Evolutionary conservation across 148 eudicot genomes (phyloP).

Genomic region (Amaranthus palmeri): DNA sequence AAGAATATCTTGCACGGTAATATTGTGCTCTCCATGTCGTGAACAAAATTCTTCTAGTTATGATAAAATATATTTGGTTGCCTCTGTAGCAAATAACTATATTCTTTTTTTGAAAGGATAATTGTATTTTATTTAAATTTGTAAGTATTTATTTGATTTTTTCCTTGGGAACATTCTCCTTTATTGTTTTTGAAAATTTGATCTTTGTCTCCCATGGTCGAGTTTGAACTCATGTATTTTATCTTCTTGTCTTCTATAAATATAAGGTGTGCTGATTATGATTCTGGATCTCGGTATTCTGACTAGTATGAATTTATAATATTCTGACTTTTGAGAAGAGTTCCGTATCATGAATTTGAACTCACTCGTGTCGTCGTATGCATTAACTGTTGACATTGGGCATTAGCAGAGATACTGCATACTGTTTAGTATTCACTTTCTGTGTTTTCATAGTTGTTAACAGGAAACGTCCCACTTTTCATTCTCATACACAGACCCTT

Average conservation of each 20-base stretch:
- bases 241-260: too few relatives aligned
- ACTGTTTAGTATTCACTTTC: not conserved
- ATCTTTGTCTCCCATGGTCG: not conserved
- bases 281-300: too few relatives aligned
- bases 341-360: too few relatives aligned
- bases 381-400: too few relatives aligned
- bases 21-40: not conserved
- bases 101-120: not conserved
- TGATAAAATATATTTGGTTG: not conserved
- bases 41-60: not conserved
- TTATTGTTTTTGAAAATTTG: not conserved
- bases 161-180: not conserved
- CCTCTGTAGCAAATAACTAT: not conserved
- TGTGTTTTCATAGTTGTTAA: not conserved
- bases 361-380: too few relatives aligned
- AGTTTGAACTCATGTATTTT: too few relatives aligned
- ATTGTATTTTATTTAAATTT: not conserved
- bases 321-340: too few relatives aligned
- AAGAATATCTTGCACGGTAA: slow-evolving; percentile 68
- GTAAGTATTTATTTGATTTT: not conserved
- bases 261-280: too few relatives aligned
- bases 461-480: not conserved
- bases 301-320: not conserved
- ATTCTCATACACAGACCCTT: not conserved
- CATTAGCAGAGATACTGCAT: not conserved